Conservation (phyloP, 495 filamentous ascomycete genomes). For the Cryomyces minteri region DNA sequence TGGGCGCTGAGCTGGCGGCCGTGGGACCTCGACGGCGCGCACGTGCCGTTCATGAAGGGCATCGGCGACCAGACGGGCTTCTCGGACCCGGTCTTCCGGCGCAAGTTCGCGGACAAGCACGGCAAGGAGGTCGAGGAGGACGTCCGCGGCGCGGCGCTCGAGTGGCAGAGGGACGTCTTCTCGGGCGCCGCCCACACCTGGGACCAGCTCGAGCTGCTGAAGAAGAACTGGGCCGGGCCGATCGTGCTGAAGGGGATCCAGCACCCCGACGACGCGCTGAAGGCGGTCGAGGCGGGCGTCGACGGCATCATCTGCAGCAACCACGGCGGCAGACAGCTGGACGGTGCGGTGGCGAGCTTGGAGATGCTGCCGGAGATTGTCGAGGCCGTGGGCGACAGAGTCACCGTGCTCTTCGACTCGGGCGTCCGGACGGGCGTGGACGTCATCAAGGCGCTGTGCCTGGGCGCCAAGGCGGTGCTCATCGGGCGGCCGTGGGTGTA, state of each 20-base stretch:
- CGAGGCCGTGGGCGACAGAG: constrained; percentile 11
- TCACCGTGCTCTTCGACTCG: constrained; percentile 16
- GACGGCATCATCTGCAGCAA: constrained; percentile 37
- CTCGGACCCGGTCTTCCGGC: constrained; percentile 45
- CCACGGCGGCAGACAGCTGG: constrained; percentile 24
- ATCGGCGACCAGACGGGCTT: constrained; percentile 27
- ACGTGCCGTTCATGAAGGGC: constrained; percentile 32
- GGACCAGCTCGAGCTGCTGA: constrained; percentile 13
- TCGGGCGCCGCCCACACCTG: constrained; percentile 4
- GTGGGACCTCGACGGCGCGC: constrained; percentile 43
- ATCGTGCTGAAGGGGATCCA: constrained; percentile 23
- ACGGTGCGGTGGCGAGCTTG: constrained; percentile 15
- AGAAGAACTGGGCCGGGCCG: constrained; percentile 19
- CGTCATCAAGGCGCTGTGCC: constrained; percentile 17
- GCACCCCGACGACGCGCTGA: constrained; percentile 25
- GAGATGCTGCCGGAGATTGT: constrained; percentile 18
- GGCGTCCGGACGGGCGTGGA: constrained; percentile 16
- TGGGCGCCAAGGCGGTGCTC: constrained; percentile 16
- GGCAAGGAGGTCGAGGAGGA: constrained; percentile 31
- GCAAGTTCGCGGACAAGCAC: constrained; percentile 29
- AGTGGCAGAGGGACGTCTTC: constrained; percentile 6
- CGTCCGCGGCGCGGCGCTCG: constrained; percentile 1
- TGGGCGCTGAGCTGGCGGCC: constrained; percentile 42
- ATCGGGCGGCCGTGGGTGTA: constrained; percentile 17
- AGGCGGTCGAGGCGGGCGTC: constrained; percentile 28